Conservation (phyloP, 306 rosid species). For the Ormosia emarginata region DNA sequence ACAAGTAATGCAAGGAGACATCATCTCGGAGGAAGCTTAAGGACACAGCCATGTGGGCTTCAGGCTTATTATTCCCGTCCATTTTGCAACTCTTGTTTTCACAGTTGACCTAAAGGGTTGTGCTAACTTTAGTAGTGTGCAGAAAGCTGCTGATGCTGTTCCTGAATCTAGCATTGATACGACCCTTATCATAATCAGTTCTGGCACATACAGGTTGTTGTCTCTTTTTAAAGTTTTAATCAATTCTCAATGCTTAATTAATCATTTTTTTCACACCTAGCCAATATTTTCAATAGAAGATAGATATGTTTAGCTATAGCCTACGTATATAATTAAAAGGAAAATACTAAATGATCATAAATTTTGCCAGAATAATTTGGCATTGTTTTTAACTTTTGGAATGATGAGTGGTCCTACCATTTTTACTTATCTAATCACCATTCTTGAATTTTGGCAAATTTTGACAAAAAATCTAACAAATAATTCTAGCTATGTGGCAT, state of each 20-base stretch:
- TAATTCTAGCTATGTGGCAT: too few relatives aligned
- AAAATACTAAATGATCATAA: too few relatives aligned
- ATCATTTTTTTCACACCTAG: not conserved
- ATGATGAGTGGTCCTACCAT: too few relatives aligned
- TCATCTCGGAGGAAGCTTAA: constrained; percentile 18
- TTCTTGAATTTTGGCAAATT: too few relatives aligned
- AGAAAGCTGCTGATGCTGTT: constrained; percentile 65
- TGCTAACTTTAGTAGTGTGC: constrained; percentile 64
- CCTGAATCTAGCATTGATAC: constrained; percentile 45
- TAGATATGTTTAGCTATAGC: not conserved
- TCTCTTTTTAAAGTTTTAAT: not conserved
- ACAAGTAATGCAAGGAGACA: constrained; percentile 27
- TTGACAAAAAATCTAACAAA: too few relatives aligned
- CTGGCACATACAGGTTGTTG: constrained; percentile 39
- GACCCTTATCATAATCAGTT: constrained; percentile 58
- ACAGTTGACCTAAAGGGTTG: constrained; percentile 59
- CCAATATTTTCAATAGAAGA: not conserved
- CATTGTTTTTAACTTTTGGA: too few relatives aligned
- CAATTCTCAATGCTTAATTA: not conserved
- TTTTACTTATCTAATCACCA: too few relatives aligned
- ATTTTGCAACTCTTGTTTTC: constrained; percentile 49
- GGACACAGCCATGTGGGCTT: constrained; percentile 29
- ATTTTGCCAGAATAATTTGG: too few relatives aligned
- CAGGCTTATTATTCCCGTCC: constrained; percentile 31
- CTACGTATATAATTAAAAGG: too few relatives aligned